phyloP scores from a whole-genome alignment of 1,284 basidiomycete species.

The Spongiforma sp. region DNA sequence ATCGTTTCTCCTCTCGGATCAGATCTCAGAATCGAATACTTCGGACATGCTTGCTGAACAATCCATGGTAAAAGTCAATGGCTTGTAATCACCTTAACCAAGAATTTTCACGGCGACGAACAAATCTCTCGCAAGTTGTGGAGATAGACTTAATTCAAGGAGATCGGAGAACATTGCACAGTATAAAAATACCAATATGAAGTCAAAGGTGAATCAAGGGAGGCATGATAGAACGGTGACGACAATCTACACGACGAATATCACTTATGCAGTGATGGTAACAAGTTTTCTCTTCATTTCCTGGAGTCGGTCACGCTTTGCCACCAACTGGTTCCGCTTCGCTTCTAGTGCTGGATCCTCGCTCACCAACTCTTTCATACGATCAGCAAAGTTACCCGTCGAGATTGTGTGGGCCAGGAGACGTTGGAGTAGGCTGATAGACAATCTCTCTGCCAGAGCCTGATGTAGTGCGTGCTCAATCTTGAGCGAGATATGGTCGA shows the following conservation, averaged over 20 bases:
- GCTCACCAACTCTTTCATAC: slow-evolving; percentile 43
- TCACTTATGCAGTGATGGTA: slow-evolving; percentile 25
- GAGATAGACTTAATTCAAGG: no score
- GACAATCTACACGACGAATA: no score
- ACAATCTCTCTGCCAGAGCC: slow-evolving; percentile 43
- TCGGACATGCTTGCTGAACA: no score
- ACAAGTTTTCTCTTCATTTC: slow-evolving; percentile 43
- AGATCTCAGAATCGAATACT: no score
- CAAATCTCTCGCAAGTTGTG: no score
- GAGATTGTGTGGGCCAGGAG: slow-evolving; percentile 32
- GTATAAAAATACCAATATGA: no score
- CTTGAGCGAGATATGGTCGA: slow-evolving; percentile 55
- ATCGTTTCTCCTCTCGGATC: no score
- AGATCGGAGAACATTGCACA: no score
- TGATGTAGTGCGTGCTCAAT: slow-evolving; percentile 57
- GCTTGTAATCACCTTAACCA: no score
- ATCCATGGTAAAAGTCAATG: no score
- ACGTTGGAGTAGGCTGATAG: slow-evolving; percentile 42
- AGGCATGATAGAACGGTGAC: slow-evolving; percentile 6
- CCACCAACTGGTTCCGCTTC: slow-evolving; percentile 38
- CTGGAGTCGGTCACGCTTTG: slow-evolving; percentile 34
- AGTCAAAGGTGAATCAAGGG: neutral
- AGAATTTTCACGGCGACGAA: no score
- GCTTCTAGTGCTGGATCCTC: slow-evolving; percentile 47
- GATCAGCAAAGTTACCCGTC: slow-evolving; percentile 22